Percentiles rank a stretch among this genome's conserved stretches.
Evolutionary conservation across 768 basidiomycete species (phyloP).

Genomic region (Kwoniella sp.): DNA sequence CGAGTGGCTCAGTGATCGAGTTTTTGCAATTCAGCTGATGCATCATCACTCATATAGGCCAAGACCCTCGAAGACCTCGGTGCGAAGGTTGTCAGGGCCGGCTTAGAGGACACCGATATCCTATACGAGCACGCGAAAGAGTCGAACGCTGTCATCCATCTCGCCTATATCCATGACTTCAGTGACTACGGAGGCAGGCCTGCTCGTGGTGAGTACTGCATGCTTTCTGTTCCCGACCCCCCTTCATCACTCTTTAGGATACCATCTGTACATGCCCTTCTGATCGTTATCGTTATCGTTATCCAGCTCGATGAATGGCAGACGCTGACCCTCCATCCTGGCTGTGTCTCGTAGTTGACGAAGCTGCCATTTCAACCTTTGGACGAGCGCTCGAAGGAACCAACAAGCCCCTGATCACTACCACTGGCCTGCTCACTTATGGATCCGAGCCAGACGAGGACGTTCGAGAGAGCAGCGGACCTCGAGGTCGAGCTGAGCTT

Average conservation of each 20-base stretch:
- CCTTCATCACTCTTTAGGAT: no score
- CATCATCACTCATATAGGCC: no score
- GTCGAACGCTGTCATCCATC: constrained; percentile 42
- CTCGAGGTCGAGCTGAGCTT: constrained; percentile 17
- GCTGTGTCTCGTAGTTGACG: constrained; percentile 17
- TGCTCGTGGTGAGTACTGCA: constrained; percentile 14
- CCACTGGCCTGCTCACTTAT: constrained; percentile 10
- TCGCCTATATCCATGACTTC: constrained; percentile 44
- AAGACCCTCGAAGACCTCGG: constrained; percentile 27
- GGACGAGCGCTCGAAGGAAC: constrained; percentile 25
- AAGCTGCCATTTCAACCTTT: constrained; percentile 35
- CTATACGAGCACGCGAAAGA: constrained; percentile 23
- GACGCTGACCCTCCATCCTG: constrained; percentile 1
- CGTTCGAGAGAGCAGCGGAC: background rate
- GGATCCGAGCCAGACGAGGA: background rate
- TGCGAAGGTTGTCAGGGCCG: constrained; percentile 28
- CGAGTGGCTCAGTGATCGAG: no score
- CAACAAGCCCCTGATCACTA: constrained; percentile 39
- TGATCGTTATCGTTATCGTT: no score
- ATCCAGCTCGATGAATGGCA: no score
- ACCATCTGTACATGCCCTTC: no score
- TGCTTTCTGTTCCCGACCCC: background rate
- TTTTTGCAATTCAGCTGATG: no score
- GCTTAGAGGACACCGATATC: constrained; percentile 35
- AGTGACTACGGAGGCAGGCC: constrained; percentile 10